phyloP scores from a whole-genome alignment of 129 eudicot species.

The Lonicera japonica region DNA sequence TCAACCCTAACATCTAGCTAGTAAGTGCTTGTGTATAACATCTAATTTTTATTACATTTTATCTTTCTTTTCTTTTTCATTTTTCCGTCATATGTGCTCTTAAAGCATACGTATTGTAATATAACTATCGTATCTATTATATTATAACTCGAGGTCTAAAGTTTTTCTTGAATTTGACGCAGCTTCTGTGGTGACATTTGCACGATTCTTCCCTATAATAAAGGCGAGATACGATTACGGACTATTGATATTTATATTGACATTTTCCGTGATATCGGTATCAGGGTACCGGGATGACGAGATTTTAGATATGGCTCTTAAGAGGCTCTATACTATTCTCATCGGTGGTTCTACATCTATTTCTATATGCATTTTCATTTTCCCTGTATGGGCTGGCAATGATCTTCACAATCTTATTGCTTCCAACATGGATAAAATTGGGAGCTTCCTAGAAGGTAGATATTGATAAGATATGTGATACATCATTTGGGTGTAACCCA shows the following conservation, averaged over 20 bases:
- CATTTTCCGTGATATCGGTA: conserved; percentile 37
- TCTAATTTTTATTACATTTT: too few relatives aligned
- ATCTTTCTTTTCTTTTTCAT: too few relatives aligned
- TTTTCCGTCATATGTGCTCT: too few relatives aligned
- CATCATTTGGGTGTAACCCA: too few relatives aligned
- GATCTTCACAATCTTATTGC: conserved; percentile 40
- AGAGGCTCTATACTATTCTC: conserved; percentile 32
- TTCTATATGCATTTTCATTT: conserved; percentile 22
- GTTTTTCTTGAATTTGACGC: conserved; percentile 11
- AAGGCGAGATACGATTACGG: conserved; percentile 55
- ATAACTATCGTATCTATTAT: not conserved
- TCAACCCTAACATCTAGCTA: too few relatives aligned
- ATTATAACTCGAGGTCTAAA: not conserved
- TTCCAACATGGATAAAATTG: conserved; percentile 29
- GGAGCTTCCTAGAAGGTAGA: conserved; percentile 32
- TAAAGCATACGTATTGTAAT: not conserved
- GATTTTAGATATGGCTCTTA: too few relatives aligned
- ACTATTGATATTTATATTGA: conserved; percentile 38
- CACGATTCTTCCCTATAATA: conserved; percentile 37
- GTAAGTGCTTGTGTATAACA: too few relatives aligned
- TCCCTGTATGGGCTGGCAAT: too few relatives aligned
- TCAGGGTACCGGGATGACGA: conserved; percentile 34
- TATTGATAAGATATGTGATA: too few relatives aligned
- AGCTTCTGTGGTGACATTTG: conserved; percentile 39
- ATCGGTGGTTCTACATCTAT: conserved; percentile 32